Base-by-base conservation (phyloP, 306 rosid species). In the Medicago truncatula region DNA sequence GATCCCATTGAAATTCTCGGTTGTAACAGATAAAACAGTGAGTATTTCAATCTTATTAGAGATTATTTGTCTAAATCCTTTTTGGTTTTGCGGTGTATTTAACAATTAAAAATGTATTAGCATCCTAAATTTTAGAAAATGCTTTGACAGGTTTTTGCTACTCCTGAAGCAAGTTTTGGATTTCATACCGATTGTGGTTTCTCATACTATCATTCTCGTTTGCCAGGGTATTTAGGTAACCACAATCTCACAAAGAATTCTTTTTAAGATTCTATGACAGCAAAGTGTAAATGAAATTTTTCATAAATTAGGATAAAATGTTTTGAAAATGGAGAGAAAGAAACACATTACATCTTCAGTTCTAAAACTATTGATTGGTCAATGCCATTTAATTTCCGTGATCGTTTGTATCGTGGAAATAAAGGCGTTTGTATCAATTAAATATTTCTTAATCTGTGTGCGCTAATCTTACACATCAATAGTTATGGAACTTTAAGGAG, bases 161-260 rank as follows among this genome's bases (percentile, higher is more conserved):
- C 98, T 84, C 98, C 97, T 11, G 97, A 95, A 84, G 96, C 96
- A 77, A 90, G 97, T 77, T 88, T 95, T 78, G 98, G 98, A 50
- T 90, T 88, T 85, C 97, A 95, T 82, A 85, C 97, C 44, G 98
- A 95, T 71, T 95, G 98, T 58, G 90, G 98, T 73, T 95, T 95
- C 83, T 95, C 98, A 11, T 90, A 90, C 79, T 80, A 82, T 7
- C 97, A 68, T 80, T 88, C 97, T 77, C 93, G n/a, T 78, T 95
- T 95, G 71, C 93, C 93, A 0, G 96, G 97, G 63, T 63, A 76
- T 84, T 83, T 95, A 8, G 98, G 98, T 95, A 85, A 86, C 69
- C 86, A 69, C 36, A 41, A 3, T 20, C n/a, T 50, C 13, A 8
- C 47, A 2, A 18, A 66, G 2, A 31, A 54, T 7, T 54, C 11